These are phyloP conservation scores for Dothideomycetes sp. DNA, from an alignment of 2,329 filamentous ascomycete species.

Conservation along the genomic window DNA sequence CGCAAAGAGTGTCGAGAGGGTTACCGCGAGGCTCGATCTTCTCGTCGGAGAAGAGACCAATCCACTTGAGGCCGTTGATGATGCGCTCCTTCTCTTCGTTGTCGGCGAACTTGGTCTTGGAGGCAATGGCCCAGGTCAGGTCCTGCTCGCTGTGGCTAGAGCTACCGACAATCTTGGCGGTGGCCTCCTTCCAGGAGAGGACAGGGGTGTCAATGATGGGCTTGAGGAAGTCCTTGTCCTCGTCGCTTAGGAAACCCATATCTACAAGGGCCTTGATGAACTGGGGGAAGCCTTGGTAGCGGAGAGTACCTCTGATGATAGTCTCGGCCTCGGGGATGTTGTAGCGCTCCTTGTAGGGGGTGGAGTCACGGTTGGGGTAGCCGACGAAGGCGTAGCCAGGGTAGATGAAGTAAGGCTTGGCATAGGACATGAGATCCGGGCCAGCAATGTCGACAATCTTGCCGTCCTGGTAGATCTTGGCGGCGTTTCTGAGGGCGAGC, in stretches of 20 bases:
- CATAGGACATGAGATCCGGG: conserved; percentile 59
- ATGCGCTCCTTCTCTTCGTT: conserved; percentile 60
- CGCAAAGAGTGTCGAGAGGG: conserved; percentile 84
- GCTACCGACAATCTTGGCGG: conserved; percentile 63
- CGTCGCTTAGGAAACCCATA: conserved; percentile 76
- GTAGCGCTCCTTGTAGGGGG: conserved; percentile 79
- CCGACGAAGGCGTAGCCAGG: conserved; percentile 81
- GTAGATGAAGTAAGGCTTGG: conserved; percentile 87
- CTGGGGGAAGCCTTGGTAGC: conserved; percentile 83
- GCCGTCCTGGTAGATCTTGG: conserved; percentile 71
- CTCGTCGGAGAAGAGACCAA: conserved; percentile 55
- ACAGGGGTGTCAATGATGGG: conserved; percentile 27
- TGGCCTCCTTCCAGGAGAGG: conserved; percentile 75
- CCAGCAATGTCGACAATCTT: conserved; percentile 46
- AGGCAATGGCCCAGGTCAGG: conserved; percentile 59
- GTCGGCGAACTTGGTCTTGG: conserved; percentile 62
- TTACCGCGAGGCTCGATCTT: conserved; percentile 63
- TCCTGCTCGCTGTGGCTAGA: conserved; percentile 49
- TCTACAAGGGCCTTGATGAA: conserved; percentile 83
- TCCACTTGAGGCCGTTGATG: conserved; percentile 62
- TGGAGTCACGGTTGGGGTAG: conserved; percentile 88
- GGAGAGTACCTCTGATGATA: conserved; percentile 71
- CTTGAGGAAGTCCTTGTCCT: conserved; percentile 53
- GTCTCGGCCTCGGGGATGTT: conserved; percentile 84
- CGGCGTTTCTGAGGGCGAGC: conserved; percentile 75